phyloP scores from a whole-genome alignment of 768 basidiomycete genomes.

The Glaciozyma martinii region DNA sequence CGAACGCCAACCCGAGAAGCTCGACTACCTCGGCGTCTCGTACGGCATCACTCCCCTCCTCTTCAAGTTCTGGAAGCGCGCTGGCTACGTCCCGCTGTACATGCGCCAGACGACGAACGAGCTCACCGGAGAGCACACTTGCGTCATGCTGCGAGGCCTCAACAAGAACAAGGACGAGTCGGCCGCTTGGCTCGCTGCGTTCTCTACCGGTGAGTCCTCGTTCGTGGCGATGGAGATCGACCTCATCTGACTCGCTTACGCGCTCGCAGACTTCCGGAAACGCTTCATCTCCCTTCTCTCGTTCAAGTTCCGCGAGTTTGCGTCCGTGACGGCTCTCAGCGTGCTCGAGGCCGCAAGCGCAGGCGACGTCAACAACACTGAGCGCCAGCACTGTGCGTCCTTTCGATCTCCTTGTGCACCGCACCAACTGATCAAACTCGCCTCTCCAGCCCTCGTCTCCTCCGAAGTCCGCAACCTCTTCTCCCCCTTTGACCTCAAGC shows the following conservation, averaged over 20 bases:
- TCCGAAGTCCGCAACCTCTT: conserved; percentile 56
- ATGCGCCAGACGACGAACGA: conserved; percentile 88
- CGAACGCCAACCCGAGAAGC: conserved; percentile 74
- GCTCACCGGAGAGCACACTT: conserved; percentile 91
- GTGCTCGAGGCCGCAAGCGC: conserved; percentile 74
- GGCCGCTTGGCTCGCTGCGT: conserved; percentile 78
- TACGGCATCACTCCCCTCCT: conserved; percentile 85
- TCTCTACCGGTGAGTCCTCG: conserved; percentile 46
- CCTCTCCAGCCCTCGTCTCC: conserved; percentile 45
- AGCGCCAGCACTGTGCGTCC: conserved; percentile 9
- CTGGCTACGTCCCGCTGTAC: conserved; percentile 83
- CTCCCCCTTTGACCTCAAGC: conserved; percentile 90
- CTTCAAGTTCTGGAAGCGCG: conserved; percentile 91
- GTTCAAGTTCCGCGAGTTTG: conserved; percentile 90
- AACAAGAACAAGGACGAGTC: conserved; percentile 51
- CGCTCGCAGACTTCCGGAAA: conserved; percentile 72
- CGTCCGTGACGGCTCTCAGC: conserved; percentile 74
- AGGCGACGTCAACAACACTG: conserved; percentile 25
- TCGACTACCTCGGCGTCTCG: conserved; percentile 93
- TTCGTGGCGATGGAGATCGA: background rate
- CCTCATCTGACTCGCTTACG: background rate
- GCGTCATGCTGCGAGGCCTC: conserved; percentile 84
- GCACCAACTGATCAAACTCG: conserved; percentile 44
- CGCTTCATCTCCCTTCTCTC: conserved; percentile 83
- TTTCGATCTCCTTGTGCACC: background rate